Conservation (phyloP, 495 filamentous ascomycete genomes). For the Clavariopsis aquatica region DNA sequence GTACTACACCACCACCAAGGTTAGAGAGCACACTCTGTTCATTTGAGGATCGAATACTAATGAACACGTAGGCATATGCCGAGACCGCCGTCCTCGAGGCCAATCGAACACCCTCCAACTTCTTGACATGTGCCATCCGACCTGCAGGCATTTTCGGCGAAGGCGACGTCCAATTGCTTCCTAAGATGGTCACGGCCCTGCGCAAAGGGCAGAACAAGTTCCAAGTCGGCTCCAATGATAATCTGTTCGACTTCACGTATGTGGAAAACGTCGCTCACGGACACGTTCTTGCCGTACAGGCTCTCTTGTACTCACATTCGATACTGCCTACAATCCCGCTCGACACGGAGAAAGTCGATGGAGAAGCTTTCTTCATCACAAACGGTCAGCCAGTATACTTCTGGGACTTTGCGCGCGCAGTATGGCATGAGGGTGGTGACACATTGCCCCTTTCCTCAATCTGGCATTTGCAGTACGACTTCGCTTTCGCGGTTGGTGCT, state of each 20-base stretch:
- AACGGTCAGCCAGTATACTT: conserved; percentile 92
- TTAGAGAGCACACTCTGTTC: conserved; percentile 7
- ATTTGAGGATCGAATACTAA: conserved; percentile 3
- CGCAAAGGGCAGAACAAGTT: conserved; percentile 67
- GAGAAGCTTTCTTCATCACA: conserved; percentile 93
- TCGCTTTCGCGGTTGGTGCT: conserved; percentile 66
- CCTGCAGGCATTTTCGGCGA: conserved; percentile 91
- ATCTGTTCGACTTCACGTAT: conserved; percentile 85
- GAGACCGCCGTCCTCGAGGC: conserved; percentile 81
- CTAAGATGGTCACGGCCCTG: conserved; percentile 62
- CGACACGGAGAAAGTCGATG: conserved; percentile 80
- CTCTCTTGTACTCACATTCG: conserved; percentile 63
- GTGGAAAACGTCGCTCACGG: conserved; percentile 76
- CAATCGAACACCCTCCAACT: conserved; percentile 68
- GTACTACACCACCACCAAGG: conserved; percentile 71
- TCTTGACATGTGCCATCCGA: conserved; percentile 75
- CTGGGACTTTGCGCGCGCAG: conserved; percentile 84
- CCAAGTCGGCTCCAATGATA: conserved; percentile 86
- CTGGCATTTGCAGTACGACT: conserved; percentile 64
- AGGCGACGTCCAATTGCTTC: conserved; percentile 54
- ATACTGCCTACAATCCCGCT: conserved; percentile 59
- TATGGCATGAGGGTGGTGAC: conserved; percentile 62
- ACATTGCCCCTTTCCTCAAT: conserved; percentile 51
- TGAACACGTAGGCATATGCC: conserved; percentile 66
- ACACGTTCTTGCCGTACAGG: conserved; percentile 69